Evolutionary conservation across 1,139 yeast species (phyloP).

Genomic region (Insectozyma bohioensis): DNA sequence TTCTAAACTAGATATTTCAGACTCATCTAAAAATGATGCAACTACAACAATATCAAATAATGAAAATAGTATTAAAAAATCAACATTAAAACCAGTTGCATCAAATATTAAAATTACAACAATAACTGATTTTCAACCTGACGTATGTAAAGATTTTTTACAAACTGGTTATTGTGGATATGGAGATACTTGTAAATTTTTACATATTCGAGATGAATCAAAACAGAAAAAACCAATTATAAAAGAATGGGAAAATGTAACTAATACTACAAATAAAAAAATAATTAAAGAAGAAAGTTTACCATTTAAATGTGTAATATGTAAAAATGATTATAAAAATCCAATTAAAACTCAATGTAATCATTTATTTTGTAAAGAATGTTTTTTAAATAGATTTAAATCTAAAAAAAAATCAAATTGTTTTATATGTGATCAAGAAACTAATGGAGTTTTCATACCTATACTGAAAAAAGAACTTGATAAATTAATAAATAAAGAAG

Average conservation of each 20-base stretch:
- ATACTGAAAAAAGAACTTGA: conserved; percentile 17
- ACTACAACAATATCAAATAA: conserved; percentile 2
- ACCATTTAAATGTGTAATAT: conserved; percentile 67
- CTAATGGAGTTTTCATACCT: conserved; percentile 49
- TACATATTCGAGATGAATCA: conserved; percentile 87
- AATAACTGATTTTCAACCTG: conserved; percentile 88
- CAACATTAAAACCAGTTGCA: conserved; percentile 30
- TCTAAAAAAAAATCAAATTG: conserved; percentile 45
- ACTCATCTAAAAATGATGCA: conserved; percentile 2
- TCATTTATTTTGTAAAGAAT: conserved; percentile 65
- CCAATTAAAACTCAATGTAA: conserved; percentile 67
- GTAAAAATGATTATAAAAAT: conserved; percentile 52
- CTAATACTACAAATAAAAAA: conserved; percentile 3
- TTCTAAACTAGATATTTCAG: conserved; percentile 7
- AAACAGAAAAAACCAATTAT: conserved; percentile 68
- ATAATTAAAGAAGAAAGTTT: conserved; percentile 24
- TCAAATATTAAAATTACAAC: conserved; percentile 68
- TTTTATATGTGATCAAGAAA: conserved; percentile 56
- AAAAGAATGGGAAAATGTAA: conserved; percentile 67
- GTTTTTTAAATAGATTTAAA: conserved; percentile 56
- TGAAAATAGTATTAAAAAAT: background rate
- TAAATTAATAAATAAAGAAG: conserved; percentile 7
- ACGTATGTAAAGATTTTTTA: conserved; percentile 88
- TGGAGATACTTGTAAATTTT: conserved; percentile 96
- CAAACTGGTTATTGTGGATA: conserved; percentile 96